These are phyloP conservation scores for Bisporella sp. DNA, from an alignment of 2,329 filamentous ascomycete genomes.

Conservation along the genomic window DNA sequence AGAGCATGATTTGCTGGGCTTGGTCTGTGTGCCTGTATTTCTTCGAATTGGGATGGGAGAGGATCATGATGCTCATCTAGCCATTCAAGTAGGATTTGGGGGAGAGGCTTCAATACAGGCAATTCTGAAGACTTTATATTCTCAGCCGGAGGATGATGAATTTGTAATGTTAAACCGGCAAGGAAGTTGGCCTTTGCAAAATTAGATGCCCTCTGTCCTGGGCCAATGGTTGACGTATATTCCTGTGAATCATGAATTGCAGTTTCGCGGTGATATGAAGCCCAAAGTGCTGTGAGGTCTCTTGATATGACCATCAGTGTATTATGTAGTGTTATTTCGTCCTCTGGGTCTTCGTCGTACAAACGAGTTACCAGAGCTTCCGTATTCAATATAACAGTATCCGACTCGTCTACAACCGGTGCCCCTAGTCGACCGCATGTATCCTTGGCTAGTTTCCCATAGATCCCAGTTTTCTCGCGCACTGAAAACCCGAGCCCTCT, in stretches of 20 bases:
- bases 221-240: conserved; percentile 57
- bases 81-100: conserved; percentile 79
- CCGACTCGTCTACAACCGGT: conserved; percentile 59
- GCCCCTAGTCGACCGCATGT: conserved; percentile 52
- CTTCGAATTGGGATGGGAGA: conserved; percentile 58
- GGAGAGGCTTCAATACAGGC: conserved; percentile 46
- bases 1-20: conserved; percentile 69
- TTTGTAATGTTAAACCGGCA: conserved; percentile 68
- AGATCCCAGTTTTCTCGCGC: conserved; percentile 26
- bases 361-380: conserved; percentile 63
- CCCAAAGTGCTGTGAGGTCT: conserved; percentile 49
- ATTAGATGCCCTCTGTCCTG: conserved; percentile 50
- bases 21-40: conserved; percentile 56
- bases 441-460: conserved; percentile 65
- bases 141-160: conserved; percentile 61
- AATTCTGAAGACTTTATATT: conserved; percentile 11
- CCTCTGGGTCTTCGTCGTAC: conserved; percentile 54
- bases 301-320: conserved; percentile 47
- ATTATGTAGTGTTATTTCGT: conserved; percentile 48
- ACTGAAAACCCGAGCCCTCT: conserved; percentile 11
- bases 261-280: conserved; percentile 37
- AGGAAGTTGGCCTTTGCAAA: conserved; percentile 74
- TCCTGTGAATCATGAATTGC: conserved; percentile 44
- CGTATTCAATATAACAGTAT: conserved; percentile 66
- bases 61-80: conserved; percentile 68